Conservation (phyloP, 1,284 basidiomycete species). For the Trametes polyzona region DNA sequence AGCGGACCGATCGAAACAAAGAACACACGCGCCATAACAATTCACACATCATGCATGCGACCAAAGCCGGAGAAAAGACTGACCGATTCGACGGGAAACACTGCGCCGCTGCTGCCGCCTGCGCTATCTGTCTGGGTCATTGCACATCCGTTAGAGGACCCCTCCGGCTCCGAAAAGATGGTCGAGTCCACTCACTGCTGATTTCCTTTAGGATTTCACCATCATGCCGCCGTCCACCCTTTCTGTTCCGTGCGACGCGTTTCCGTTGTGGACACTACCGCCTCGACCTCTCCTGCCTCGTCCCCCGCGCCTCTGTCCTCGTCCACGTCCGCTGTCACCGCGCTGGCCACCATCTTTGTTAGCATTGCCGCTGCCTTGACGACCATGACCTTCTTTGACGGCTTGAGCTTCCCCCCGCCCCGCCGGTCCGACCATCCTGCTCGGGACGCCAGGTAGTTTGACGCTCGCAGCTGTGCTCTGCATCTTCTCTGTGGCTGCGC, state of each 20-base stretch:
- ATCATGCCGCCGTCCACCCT: constrained; percentile 37
- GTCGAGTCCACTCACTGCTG: constrained; percentile 8
- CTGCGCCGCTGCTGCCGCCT: constrained; percentile 8
- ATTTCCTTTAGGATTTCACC: constrained; percentile 32
- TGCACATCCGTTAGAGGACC: constrained; percentile 3
- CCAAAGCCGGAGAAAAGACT: constrained; percentile 11
- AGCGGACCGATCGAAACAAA: constrained; percentile 14
- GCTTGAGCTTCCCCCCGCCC: constrained; percentile 15
- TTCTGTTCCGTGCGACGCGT: constrained; percentile 29
- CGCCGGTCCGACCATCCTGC: constrained; percentile 13
- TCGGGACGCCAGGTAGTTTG: constrained; percentile 12
- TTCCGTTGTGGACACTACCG: not conserved
- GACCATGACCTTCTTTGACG: constrained; percentile 24
- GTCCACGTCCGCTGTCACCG: constrained; percentile 17
- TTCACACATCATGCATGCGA: constrained; percentile 7
- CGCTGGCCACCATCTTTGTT: constrained; percentile 19
- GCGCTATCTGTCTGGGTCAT: constrained; percentile 3
- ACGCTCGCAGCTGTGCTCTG: constrained; percentile 7
- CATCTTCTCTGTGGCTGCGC: constrained; percentile 1
- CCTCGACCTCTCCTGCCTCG: constrained; percentile 27
- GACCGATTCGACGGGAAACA: constrained; percentile 9
- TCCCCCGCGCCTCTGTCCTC: constrained; percentile 18
- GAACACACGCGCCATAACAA: constrained; percentile 1
- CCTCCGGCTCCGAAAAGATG: not conserved
- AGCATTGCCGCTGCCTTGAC: constrained; percentile 20